Base-by-base conservation (phyloP, 106 monocot genomes). In the Hemerocallis citrina region DNA sequence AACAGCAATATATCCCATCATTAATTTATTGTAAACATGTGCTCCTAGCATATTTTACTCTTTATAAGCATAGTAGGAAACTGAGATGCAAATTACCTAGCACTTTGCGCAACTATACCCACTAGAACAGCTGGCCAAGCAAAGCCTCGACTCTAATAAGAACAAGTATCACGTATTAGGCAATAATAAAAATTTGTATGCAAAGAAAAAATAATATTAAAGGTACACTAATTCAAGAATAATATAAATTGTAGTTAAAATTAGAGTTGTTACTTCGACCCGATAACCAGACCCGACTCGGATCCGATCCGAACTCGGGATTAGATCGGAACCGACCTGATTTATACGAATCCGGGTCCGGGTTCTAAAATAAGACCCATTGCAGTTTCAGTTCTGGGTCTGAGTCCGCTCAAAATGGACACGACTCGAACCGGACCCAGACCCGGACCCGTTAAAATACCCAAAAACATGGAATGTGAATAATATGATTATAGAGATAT, bases 21-120 rank as follows among this genome's bases (percentile, higher is more conserved):
- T 28, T 52, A 52, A 29, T 3, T 11, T 4, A 52, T 28, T 52
- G 15, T 52, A 61, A 61, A 61, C 14, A 42, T n/a, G n/a, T 61
- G 34, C 19, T 20, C 14, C 38, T 38, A 61, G 15, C 10, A 24
- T 24, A 27, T 60, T 32, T n/a, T n/a, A n/a, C 47, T 11, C 4
- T 47, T 47, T 52, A 52, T 5, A 52, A 1, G 13, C n/a, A n/a
- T 16, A 27, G 3, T 21, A 55, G 37, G 37, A 37, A 58, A 3
- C 19, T 20, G 7, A 58, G 4, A 13, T 37, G 0, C 24, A 33
- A 58, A 37, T 42, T 85, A 95, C 94, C 94, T 89, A 63, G 94
- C 94, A 89, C 94, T 95, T 86, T 95, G 94, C 68, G 94, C 94
- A 70, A 95, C 94, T 86, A 95, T 75, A 10, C 94, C 94, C 72